Conservation (phyloP, 83 land plant genomes). For the Thuja plicata region DNA sequence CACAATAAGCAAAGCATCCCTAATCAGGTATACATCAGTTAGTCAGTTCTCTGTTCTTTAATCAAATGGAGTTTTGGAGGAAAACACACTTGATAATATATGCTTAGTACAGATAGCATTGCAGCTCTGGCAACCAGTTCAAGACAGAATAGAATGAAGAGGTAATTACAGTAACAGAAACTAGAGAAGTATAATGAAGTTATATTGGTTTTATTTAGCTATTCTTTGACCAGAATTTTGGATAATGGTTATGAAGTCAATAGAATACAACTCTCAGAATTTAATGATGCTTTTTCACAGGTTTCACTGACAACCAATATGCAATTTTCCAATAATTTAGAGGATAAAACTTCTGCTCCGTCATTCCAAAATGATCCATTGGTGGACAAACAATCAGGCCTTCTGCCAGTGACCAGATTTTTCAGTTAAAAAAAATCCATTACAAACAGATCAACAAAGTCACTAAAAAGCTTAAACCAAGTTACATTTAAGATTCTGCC, state of each 20-base stretch:
- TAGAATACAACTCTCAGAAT: not conserved
- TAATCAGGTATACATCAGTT: not conserved
- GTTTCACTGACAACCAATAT: not conserved
- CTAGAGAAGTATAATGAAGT: not conserved
- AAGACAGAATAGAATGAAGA: not conserved
- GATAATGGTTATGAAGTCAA: not conserved
- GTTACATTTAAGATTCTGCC: not conserved
- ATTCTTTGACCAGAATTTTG: not conserved
- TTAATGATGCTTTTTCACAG: not conserved
- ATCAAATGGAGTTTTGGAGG: not conserved
- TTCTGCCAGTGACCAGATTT: not conserved
- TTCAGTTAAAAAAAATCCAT: not conserved
- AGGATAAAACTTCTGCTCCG: not conserved
- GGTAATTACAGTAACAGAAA: not conserved
- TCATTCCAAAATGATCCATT: not conserved
- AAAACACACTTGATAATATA: not conserved
- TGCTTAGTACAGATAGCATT: not conserved
- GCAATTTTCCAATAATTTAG: not conserved
- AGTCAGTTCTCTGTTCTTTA: not conserved
- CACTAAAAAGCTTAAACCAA: not conserved
- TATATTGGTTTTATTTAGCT: not conserved
- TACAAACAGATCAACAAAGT: not conserved
- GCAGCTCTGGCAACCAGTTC: not conserved
- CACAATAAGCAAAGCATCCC: not conserved
- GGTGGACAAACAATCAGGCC: not conserved